Conservation (phyloP, 78 protist genomes). For the Polysphondylium violaceum region DNA sequence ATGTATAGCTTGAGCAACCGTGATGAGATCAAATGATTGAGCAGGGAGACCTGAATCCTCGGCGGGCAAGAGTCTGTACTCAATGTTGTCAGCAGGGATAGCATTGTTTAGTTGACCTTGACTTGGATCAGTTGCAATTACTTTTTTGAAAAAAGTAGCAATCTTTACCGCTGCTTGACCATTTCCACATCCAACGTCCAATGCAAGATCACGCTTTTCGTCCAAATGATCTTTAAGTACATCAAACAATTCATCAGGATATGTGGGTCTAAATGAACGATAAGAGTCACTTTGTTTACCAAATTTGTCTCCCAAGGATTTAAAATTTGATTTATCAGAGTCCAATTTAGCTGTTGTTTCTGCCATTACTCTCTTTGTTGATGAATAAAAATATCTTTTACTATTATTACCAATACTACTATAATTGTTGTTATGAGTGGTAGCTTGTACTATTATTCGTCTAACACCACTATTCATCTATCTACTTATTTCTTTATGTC, state of each 20-base stretch:
- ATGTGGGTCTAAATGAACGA: constrained; percentile 47
- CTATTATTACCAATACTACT: constrained; percentile 4
- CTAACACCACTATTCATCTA: too few relatives aligned
- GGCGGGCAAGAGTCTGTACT: constrained; percentile 48
- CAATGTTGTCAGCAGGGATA: background rate
- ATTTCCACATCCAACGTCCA: constrained; percentile 60
- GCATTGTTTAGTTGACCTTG: constrained; percentile 22
- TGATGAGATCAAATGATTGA: constrained; percentile 28
- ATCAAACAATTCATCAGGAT: constrained; percentile 38
- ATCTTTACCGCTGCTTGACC: constrained; percentile 65
- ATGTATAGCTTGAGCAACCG: constrained; percentile 57
- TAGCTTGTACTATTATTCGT: too few relatives aligned
- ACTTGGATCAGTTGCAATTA: constrained; percentile 55
- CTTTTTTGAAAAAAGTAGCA: constrained; percentile 20
- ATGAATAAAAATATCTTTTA: background rate
- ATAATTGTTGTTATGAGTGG: too few relatives aligned
- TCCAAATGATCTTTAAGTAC: constrained; percentile 12
- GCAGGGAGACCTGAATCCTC: constrained; percentile 24
- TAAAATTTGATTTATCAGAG: background rate
- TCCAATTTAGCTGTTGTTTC: background rate
- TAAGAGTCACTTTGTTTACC: constrained; percentile 4
- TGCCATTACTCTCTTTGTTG: background rate
- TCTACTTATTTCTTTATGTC: too few relatives aligned
- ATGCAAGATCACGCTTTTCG: background rate
- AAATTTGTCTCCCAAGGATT: constrained; percentile 21